Evolutionary conservation across 2,329 filamentous ascomycete genomes (phyloP), one percentile per base, ranked within the genome.

Genomic region (Aspergillus novofumigatus): DNA sequence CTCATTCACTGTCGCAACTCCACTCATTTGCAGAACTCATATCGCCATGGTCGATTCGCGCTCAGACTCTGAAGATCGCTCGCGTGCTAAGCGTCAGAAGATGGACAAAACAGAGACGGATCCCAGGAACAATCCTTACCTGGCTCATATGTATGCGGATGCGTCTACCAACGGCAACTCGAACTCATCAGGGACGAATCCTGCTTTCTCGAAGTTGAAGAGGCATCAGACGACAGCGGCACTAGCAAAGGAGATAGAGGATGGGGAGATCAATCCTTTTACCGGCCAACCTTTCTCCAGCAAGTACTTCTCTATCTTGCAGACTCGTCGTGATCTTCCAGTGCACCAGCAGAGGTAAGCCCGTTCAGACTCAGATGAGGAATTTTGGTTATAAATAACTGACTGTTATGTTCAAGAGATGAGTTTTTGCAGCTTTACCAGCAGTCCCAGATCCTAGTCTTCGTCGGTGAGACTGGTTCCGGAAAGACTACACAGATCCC

Each of bases 401-500:
- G 29, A 60, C 58, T 35, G 29, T 53, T 28, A 48, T 26, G 51
- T 21, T 47, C 20, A 56, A 90, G 90, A 75, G 86, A 94, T 75
- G 94, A 99, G 73, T 99, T 99, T 72, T 83, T 99, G 59, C 81
- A 92, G 70, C 85, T 96, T 69, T 99, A 95, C 78, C 95, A 99
- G 69, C 86, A 89, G 68, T 91, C 88, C 25, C 94, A 99, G 77
- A 97, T 99, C 65, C 86, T 99, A 59, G 94, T 99, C 68, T 97
- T 99, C 70, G 94, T 99, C 63, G 94, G 94, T 80, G 94, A 99
- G 81, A 99, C 94, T 8, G 94, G 95, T 85, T 99, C 94, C 64
- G 94, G 94, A 79, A 99, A 99, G 81, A 99, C 94, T 4, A 99
- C 94, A 0, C 94, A 99, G 80, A 97, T 99, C 60, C 94, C 94